Percentiles rank a stretch among this genome's conserved stretches.
phyloP scores from a whole-genome alignment of 2,329 filamentous ascomycete species.

The Malbranchea cinnamomea region DNA sequence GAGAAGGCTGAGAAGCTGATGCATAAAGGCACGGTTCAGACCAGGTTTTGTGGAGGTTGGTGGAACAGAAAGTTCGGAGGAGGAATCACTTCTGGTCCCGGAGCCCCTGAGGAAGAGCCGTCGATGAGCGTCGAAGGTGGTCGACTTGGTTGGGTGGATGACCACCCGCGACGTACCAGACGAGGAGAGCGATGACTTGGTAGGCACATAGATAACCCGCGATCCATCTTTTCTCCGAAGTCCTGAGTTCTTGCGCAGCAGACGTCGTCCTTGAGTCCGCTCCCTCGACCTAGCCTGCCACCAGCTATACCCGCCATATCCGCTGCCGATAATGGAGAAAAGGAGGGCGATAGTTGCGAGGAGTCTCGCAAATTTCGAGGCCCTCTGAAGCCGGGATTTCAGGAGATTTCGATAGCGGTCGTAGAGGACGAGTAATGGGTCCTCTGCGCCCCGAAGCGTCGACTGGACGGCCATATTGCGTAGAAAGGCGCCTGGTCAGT shows the following conservation, averaged over 20 bases:
- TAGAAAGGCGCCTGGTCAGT: no score
- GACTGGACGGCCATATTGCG: conserved; percentile 69
- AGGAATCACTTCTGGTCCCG: conserved; percentile 53
- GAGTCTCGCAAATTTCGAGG: conserved; percentile 56
- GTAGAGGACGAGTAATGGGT: conserved; percentile 50
- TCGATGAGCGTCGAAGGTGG: conserved; percentile 92
- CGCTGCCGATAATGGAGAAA: conserved; percentile 61
- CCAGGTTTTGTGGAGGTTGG: conserved; percentile 85
- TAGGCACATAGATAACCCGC: conserved; percentile 86
- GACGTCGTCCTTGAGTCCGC: conserved; percentile 63
- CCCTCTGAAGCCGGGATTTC: conserved; percentile 40
- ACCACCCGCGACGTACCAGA: conserved; percentile 73
- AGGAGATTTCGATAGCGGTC: conserved; percentile 35
- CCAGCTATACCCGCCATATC: conserved; percentile 65
- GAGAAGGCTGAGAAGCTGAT: conserved; percentile 89
- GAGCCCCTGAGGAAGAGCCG: conserved; percentile 77
- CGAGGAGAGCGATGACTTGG: conserved; percentile 37
- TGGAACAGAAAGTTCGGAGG: conserved; percentile 52
- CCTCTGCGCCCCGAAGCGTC: conserved; percentile 52
- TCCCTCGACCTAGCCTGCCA: conserved; percentile 62
- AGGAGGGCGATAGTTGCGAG: conserved; percentile 62
- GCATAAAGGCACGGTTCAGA: conserved; percentile 85
- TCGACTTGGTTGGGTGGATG: conserved; percentile 76
- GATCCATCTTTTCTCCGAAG: conserved; percentile 89
- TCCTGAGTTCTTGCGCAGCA: conserved; percentile 83